Percentiles rank a stretch among this genome's conserved stretches.
Conservation (phyloP, 2,329 filamentous ascomycete species). For the Cladosporium sp. region DNA sequence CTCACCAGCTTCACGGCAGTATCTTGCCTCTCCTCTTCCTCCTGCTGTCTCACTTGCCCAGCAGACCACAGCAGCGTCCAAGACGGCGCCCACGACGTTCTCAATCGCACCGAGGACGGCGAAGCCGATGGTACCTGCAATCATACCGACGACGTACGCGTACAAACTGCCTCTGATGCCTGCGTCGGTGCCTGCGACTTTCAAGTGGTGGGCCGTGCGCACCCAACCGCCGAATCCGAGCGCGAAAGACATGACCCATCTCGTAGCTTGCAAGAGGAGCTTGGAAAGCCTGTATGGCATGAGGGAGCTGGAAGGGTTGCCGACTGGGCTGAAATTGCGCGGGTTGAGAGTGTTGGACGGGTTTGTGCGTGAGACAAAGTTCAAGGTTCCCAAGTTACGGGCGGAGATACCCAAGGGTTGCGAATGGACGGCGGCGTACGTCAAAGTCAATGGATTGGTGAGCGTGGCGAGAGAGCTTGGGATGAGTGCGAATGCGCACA, state of each 20-base stretch:
- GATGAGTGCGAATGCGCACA: slow-evolving; percentile 72
- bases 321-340: slow-evolving; percentile 23
- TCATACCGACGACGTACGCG: slow-evolving; percentile 86
- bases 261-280: slow-evolving; percentile 81
- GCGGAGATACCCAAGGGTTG: slow-evolving; percentile 74
- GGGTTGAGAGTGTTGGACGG: slow-evolving; percentile 62
- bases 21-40: slow-evolving; percentile 60
- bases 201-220: slow-evolving; percentile 75
- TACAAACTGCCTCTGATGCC: slow-evolving; percentile 72
- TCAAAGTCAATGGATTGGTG: slow-evolving; percentile 86
- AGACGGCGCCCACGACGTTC: slow-evolving; percentile 34
- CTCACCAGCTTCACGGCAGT: slow-evolving; percentile 86
- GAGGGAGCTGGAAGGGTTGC: slow-evolving; percentile 46
- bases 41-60: slow-evolving; percentile 81
- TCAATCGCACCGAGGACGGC: slow-evolving; percentile 62
- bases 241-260: slow-evolving; percentile 83
- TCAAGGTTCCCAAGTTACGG: slow-evolving; percentile 73
- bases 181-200: slow-evolving; percentile 45
- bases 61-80: slow-evolving; percentile 68
- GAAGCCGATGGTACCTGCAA: slow-evolving; percentile 93
- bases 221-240: slow-evolving; percentile 97
- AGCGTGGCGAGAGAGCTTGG: slow-evolving; percentile 80
- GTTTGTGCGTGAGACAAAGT: slow-evolving; percentile 67
- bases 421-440: slow-evolving; percentile 90
- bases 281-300: slow-evolving; percentile 88